These are phyloP conservation scores for Apiotrichum gracile DNA, from an alignment of 1,284 basidiomycete species.

Conservation along the genomic window DNA sequence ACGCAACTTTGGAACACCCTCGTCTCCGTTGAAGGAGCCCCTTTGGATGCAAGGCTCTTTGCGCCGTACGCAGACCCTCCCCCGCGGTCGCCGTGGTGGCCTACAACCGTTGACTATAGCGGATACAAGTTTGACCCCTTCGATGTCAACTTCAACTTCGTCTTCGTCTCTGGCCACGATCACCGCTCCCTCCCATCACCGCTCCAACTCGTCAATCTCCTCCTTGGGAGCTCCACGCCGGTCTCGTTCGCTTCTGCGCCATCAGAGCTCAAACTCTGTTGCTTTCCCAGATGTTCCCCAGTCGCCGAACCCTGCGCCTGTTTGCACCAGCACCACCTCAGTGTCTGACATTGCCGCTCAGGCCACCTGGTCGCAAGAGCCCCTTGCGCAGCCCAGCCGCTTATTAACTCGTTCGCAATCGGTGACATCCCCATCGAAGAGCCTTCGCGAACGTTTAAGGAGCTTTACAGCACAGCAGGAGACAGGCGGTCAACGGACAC, in stretches of 20 bases:
- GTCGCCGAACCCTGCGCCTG: constrained; percentile 3
- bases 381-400: neutral
- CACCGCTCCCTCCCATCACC: neutral
- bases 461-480: neutral
- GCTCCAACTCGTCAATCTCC: constrained; percentile 1
- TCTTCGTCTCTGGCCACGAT: neutral
- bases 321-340: constrained; percentile 6
- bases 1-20: neutral
- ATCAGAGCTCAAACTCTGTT: neutral
- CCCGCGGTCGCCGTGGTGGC: neutral
- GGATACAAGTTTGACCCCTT: neutral
- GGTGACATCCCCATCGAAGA: neutral
- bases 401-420: constrained; percentile 1
- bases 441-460: constrained; percentile 11
- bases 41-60: neutral
- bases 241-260: neutral
- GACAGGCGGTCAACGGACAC: too few relatives aligned
- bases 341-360: constrained; percentile 13
- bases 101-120: neutral
- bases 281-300: neutral
- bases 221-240: neutral
- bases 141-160: neutral
- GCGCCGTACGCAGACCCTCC: neutral
- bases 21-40: neutral
- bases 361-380: constrained; percentile 14